Base-by-base conservation (phyloP, 2,329 filamentous ascomycete genomes). In the Trichoderma arundinaceum region DNA sequence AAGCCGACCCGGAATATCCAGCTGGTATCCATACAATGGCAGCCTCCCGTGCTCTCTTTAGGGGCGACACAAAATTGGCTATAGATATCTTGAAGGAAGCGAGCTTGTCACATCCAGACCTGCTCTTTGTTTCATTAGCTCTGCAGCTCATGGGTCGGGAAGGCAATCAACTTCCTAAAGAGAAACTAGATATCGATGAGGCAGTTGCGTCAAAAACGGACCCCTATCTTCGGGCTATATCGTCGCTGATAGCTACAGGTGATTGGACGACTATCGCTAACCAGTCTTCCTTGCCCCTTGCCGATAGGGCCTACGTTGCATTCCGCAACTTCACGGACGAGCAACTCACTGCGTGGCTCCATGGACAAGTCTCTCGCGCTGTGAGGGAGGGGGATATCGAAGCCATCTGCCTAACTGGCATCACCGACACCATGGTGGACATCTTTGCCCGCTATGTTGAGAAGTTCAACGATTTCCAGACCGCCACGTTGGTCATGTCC, bases 151-250 rank as follows among this genome's bases (percentile, higher is more conserved):
- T 88, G 68, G 81, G 83, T 28, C 81, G 83, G 67, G 83, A 81
- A 12, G 80, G 81, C 64, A 78, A 77, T 52, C 75, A 77, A 46
- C 70, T 80, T 4, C 77, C 77, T 48, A 82, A 82, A 67, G 81
- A 82, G 68, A 79, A 84, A 67, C 79, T 88, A 28, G 85, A 87
- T 70, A 85, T 87, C 70, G 85, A 88, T 73, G 84, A 86, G 65
- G 79, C 80, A 2, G 81, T 86, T 13, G 85, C 87, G 32, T 86
- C 84, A 66, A 86, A 90, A 67, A 88, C 89, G 0, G 91, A 95
- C 71, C 89, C 91, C 0, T 94, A 94, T 73, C 84, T 95, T 28
- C 89, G 91, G 64, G 91, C 91, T 6, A 90, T 95, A 54, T 91
- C 92, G 28, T 88, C 89, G 3, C 88, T 92, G 69, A 91, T 95